phyloP scores from a whole-genome alignment of 108 stramenopile species.

The Cyclotella baltica region DNA sequence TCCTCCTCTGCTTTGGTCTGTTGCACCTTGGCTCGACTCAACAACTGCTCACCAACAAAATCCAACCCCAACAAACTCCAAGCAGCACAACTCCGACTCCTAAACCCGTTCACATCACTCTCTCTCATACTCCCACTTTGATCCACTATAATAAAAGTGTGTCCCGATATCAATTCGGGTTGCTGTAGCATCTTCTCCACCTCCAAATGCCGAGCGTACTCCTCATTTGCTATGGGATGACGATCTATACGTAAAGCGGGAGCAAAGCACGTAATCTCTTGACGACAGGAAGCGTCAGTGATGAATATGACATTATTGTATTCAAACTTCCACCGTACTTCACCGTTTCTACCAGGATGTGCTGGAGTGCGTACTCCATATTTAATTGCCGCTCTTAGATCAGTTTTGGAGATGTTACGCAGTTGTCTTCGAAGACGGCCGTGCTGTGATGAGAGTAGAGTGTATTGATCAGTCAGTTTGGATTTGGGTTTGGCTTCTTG shows the following conservation, averaged over 20 bases:
- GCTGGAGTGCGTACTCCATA: conserved; percentile 33
- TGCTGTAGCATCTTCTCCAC: conserved; percentile 50
- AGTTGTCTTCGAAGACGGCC: conserved; percentile 62
- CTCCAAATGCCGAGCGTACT: conserved; percentile 38
- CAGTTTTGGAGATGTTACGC: conserved; percentile 63
- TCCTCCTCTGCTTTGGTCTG: too few relatives aligned
- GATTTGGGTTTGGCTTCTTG: too few relatives aligned
- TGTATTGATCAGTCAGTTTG: conserved; percentile 52
- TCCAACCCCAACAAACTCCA: conserved; percentile 64
- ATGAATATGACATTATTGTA: conserved; percentile 63
- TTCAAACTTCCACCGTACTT: conserved; percentile 52
- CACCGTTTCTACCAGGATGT: conserved; percentile 22
- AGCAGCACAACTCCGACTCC: conserved; percentile 56
- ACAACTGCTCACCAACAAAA: conserved; percentile 68
- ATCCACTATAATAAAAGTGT: conserved; percentile 70
- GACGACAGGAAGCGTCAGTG: conserved; percentile 40
- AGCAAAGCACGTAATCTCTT: conserved; percentile 65
- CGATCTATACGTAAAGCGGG: conserved; percentile 49
- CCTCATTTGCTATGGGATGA: conserved; percentile 27
- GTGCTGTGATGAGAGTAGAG: conserved; percentile 65
- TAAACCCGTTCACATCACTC: conserved; percentile 58
- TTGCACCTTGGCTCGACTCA: conserved; percentile 15
- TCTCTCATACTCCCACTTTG: conserved; percentile 68
- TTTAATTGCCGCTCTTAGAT: conserved; percentile 60
- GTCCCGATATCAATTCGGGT: conserved; percentile 45